Base-by-base conservation (phyloP, 2,329 filamentous ascomycete species). In the Aspergillus arachidicola region DNA sequence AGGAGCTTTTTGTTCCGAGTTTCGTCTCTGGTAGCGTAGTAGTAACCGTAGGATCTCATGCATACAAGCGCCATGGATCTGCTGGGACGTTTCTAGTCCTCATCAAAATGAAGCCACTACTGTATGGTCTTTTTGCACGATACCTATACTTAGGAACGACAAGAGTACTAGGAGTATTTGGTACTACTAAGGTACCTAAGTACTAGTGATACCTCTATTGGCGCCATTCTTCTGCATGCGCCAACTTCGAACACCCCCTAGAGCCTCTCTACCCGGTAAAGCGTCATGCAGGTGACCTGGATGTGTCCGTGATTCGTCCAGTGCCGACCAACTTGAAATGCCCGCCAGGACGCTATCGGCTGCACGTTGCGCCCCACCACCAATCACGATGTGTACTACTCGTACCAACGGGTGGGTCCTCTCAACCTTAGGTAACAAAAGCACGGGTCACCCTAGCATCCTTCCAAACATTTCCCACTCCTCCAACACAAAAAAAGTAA, bases 291-390 rank as follows among this genome's bases (percentile, higher is more conserved):
- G 66, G 63, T 65, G 66, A 60, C 61, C 60, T 28, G 59, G 59
- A 41, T 36, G 16, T 16, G 19, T 16, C 59, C 59, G 53, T 69
- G 66, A 71, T 71, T 70, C 54, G 68, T 41, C 58, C 62, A 56
- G 57, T 53, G 56, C 28, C 45, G 63, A 61, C 67, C 59, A 57
- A 67, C 61, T 64, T 62, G 63, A 63, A 55, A 67, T 64, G 60
- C 63, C 66, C 64, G 57, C 66, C 53, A 62, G 66, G 65, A 60
- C 67, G 64, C 69, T 68, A 71, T 71, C 69, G 66, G 64, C 69
- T 71, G 69, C 69, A 69, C 68, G 63, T 60, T 66, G 62, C 21
- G 58, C 45, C 61, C 48, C 46, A 59, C 51, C 32, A 36, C 64
- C 66, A 68, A 68, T 66, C 62, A 65, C 6, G 48, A 36, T n/a